Evolutionary conservation across 495 filamentous ascomycete genomes (phyloP).

Genomic region (Podospora fimiseda): DNA sequence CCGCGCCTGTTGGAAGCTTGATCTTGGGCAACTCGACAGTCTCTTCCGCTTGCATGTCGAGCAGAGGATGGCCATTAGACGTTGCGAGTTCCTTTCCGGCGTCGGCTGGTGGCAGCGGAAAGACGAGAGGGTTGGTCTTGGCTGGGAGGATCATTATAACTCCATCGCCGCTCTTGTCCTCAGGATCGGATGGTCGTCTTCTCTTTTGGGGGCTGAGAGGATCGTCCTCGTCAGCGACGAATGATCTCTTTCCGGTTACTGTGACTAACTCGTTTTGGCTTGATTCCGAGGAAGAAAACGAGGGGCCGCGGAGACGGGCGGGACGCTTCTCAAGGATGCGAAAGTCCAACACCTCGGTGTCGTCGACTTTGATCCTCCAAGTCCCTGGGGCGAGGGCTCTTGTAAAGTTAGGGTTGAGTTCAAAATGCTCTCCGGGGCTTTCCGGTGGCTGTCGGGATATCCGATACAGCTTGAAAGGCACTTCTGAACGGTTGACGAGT

Average conservation of each 20-base stretch:
- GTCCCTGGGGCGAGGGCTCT: slow-evolving; percentile 40
- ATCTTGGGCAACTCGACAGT: slow-evolving; percentile 34
- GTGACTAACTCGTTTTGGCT: slow-evolving; percentile 24
- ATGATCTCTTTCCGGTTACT: slow-evolving; percentile 38
- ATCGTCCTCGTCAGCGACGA: slow-evolving; percentile 32
- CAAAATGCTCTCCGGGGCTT: slow-evolving; percentile 28
- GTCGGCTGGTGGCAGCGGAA: slow-evolving; percentile 33
- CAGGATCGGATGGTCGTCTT: slow-evolving; percentile 25
- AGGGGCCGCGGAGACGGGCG: slow-evolving; percentile 23
- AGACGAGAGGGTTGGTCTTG: slow-evolving; percentile 34
- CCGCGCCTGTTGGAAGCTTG: slow-evolving; percentile 33
- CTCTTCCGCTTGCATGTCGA: slow-evolving; percentile 38
- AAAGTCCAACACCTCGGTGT: slow-evolving; percentile 41
- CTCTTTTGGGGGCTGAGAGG: slow-evolving; percentile 29
- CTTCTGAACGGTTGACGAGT: slow-evolving; percentile 39
- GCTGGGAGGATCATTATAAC: slow-evolving; percentile 44
- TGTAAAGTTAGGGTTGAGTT: slow-evolving; percentile 35
- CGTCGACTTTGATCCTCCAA: slow-evolving; percentile 41
- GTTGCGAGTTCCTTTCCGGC: slow-evolving; percentile 39
- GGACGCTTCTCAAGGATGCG: slow-evolving; percentile 43
- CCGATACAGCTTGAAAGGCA: slow-evolving; percentile 37
- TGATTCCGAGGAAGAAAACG: slow-evolving; percentile 18
- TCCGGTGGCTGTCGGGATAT: slow-evolving; percentile 25
- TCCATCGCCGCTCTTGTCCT: slow-evolving; percentile 30
- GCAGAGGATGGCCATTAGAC: slow-evolving; percentile 38